Evolutionary conservation across 2,329 filamentous ascomycete genomes (phyloP).

Genomic region (Myrmaecium sp.): DNA sequence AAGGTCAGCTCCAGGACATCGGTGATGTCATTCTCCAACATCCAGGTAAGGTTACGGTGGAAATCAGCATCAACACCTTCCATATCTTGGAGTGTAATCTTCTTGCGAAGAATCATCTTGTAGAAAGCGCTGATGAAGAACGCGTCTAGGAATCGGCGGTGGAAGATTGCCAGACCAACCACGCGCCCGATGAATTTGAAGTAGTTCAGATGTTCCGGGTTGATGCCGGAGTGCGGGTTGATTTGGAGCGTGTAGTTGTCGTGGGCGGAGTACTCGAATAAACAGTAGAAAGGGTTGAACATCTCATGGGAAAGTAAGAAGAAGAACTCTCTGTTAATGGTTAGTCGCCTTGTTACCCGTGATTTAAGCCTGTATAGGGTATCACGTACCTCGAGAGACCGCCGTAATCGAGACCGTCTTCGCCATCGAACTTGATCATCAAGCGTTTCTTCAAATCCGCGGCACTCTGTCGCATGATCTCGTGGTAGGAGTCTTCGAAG

Average conservation of each 20-base stretch:
- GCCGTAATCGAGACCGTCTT: constrained; percentile 95
- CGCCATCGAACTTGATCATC: constrained; percentile 99
- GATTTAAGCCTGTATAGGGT: neutral
- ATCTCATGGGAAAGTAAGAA: constrained; percentile 98
- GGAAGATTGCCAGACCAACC: constrained; percentile 93
- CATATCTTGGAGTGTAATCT: constrained; percentile 86
- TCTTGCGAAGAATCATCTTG: constrained; percentile 97
- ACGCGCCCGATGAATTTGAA: constrained; percentile 99
- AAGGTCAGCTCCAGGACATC: constrained; percentile 92
- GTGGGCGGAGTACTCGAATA: constrained; percentile 98
- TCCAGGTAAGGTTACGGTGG: constrained; percentile 92
- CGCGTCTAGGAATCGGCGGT: constrained; percentile 88
- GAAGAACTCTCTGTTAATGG: constrained; percentile 70
- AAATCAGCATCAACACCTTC: constrained; percentile 97
- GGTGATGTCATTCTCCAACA: constrained; percentile 92
- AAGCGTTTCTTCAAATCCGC: constrained; percentile 93
- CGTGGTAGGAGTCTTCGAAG: constrained; percentile 96
- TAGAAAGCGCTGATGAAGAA: constrained; percentile 99
- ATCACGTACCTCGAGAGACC: constrained; percentile 59
- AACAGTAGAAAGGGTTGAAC: constrained; percentile 99
- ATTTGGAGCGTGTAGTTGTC: constrained; percentile 99
- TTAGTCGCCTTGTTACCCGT: constrained; percentile 5
- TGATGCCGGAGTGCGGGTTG: constrained; percentile 97
- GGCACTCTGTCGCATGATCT: constrained; percentile 92
- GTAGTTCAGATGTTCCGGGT: constrained; percentile 97